These are phyloP conservation scores for Mytilinidion resinicola DNA, from an alignment of 495 filamentous ascomycete species.

Conservation along the genomic window DNA sequence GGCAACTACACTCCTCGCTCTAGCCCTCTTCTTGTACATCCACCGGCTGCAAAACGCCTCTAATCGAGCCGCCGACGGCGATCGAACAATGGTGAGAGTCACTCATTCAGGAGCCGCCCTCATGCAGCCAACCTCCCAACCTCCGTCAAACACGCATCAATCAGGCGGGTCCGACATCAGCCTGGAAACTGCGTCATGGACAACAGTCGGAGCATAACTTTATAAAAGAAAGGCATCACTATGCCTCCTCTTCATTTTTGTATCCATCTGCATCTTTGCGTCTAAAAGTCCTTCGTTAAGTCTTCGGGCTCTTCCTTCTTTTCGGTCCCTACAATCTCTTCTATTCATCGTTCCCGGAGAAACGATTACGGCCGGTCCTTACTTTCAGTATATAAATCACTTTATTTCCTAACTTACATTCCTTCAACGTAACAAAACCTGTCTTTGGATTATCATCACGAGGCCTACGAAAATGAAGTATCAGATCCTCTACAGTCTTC, in stretches of 20 bases:
- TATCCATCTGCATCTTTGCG: conserved; percentile 1
- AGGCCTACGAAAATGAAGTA: conserved; percentile 21
- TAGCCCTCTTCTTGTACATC: background rate
- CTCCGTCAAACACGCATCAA: background rate
- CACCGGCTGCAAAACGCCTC: background rate
- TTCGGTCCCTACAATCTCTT: conserved; percentile 16
- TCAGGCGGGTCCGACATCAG: background rate
- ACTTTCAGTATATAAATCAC: conserved; percentile 8
- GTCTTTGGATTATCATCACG: background rate
- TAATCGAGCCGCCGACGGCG: background rate
- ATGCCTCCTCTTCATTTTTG: background rate
- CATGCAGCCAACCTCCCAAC: background rate
- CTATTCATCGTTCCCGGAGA: conserved; percentile 29
- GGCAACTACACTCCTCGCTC: background rate
- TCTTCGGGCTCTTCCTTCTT: background rate
- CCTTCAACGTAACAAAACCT: conserved; percentile 1
- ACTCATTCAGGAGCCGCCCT: background rate
- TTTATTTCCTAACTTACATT: conserved; percentile 3
- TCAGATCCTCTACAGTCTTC: conserved; percentile 21
- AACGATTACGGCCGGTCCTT: conserved; percentile 28
- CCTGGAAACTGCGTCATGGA: background rate
- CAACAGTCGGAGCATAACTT: background rate
- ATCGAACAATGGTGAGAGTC: background rate
- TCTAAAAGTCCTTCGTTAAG: conserved; percentile 21
- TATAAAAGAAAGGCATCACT: background rate